A percentile compares a stretch with the other conserved stretches of the same genome.
phyloP scores from a whole-genome alignment of 106 monocot species.

The Dendrobium catenatum region DNA sequence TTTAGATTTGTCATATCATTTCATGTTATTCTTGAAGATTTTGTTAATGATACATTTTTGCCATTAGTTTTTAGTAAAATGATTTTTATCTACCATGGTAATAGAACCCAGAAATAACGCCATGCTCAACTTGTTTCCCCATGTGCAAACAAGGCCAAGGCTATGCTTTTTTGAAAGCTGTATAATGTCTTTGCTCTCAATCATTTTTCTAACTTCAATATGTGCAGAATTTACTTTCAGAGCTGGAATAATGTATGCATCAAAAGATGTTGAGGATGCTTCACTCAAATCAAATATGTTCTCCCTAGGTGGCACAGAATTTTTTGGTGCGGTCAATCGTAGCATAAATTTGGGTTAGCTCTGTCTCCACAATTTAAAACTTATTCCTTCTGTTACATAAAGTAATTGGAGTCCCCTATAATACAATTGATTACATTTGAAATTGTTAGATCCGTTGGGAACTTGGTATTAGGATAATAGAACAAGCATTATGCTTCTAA shows the following conservation, averaged over 20 bases:
- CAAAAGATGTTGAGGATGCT: slow-evolving; percentile 28
- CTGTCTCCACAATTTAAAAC: background rate
- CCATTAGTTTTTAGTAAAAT: background rate
- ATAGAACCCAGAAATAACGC: no score
- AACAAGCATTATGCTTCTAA: background rate
- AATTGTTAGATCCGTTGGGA: background rate
- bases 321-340: slow-evolving; percentile 68
- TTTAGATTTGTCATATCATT: background rate
- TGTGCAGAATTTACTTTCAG: slow-evolving; percentile 74
- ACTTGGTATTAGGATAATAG: background rate
- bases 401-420: background rate
- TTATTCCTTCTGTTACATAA: background rate
- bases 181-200: background rate
- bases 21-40: background rate
- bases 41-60: background rate
- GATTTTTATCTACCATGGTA: no score
- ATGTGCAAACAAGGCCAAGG: background rate
- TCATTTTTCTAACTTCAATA: slow-evolving; percentile 34
- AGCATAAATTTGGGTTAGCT: slow-evolving; percentile 77
- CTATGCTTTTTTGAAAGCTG: background rate
- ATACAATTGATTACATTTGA: background rate
- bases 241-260: slow-evolving; percentile 93
- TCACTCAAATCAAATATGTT: slow-evolving; percentile 80
- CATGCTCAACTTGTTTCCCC: background rate
- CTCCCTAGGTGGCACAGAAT: slow-evolving; percentile 57